Evolutionary conservation across 441 rosid genomes (phyloP).

Genomic region (Populus trichocarpa): DNA sequence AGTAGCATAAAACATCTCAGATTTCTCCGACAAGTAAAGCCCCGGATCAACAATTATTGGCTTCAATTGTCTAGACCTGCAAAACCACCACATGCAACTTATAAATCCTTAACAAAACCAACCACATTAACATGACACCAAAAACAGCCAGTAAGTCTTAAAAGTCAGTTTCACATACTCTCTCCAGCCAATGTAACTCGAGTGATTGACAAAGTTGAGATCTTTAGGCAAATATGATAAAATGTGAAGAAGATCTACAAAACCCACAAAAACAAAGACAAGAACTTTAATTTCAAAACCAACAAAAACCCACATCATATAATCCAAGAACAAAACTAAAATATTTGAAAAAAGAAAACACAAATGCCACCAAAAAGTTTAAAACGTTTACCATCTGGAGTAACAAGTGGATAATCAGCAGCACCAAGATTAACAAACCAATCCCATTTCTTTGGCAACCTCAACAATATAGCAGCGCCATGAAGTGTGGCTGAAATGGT

Average conservation of each 20-base stretch:
- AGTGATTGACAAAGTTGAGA: conserved; percentile 70
- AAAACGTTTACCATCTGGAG: conserved; percentile 75
- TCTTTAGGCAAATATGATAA: conserved; percentile 71
- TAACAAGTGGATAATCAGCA: conserved; percentile 83
- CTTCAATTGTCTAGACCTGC: conserved; percentile 75
- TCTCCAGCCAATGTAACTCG: conserved; percentile 83
- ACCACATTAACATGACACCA: neutral
- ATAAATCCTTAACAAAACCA: conserved; percentile 1
- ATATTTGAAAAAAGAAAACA: neutral
- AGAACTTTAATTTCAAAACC: neutral
- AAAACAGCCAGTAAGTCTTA: neutral
- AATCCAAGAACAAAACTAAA: neutral
- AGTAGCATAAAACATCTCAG: conserved; percentile 67
- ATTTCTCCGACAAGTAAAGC: conserved; percentile 71
- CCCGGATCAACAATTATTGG: conserved; percentile 95
- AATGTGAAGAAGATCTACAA: conserved; percentile 81
- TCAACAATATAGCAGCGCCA: conserved; percentile 80
- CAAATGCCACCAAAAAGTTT: neutral
- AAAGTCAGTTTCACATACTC: conserved; percentile 49
- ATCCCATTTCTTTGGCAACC: conserved; percentile 71
- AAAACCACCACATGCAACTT: conserved; percentile 13
- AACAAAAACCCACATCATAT: conserved; percentile 12
- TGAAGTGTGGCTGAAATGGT: conserved; percentile 73
- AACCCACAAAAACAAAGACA: neutral
- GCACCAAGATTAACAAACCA: conserved; percentile 75